These are phyloP conservation scores for Amyloporia xantha DNA, from an alignment of 768 basidiomycete genomes.

Conservation along the genomic window DNA sequence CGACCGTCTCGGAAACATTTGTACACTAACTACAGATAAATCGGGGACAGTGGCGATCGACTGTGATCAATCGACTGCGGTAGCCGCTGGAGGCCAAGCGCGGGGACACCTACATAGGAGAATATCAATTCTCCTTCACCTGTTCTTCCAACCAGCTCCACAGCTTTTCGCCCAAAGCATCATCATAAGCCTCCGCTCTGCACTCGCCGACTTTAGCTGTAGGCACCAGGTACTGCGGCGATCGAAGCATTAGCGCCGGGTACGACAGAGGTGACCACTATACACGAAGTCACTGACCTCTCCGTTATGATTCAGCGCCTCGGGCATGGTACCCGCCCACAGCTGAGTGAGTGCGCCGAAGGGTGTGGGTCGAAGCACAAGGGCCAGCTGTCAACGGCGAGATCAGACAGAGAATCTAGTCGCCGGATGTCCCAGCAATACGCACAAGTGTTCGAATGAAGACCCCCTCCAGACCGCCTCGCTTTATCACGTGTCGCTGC, in stretches of 20 bases:
- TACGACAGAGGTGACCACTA: background rate
- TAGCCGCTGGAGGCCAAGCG: too few species aligned
- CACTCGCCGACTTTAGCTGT: slow-evolving; percentile 18
- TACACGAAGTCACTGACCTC: slow-evolving; percentile 23
- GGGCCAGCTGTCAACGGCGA: slow-evolving; percentile 11
- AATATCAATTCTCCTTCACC: too few species aligned
- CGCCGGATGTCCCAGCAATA: too few species aligned
- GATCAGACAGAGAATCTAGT: background rate
- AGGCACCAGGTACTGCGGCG: slow-evolving; percentile 16
- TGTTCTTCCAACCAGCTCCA: slow-evolving; percentile 22
- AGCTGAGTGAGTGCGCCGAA: slow-evolving; percentile 24
- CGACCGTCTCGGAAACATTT: too few species aligned
- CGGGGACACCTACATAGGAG: too few species aligned
- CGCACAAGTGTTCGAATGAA: slow-evolving; percentile 3
- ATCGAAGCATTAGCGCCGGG: background rate
- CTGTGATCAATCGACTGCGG: too few species aligned
- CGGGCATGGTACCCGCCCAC: slow-evolving; percentile 30
- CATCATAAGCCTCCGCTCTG: slow-evolving; percentile 16
- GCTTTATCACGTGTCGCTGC: background rate
- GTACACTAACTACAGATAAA: too few species aligned
- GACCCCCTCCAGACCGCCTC: background rate
- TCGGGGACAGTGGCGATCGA: too few species aligned
- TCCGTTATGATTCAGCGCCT: slow-evolving; percentile 32
- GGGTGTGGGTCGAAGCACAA: slow-evolving; percentile 23
- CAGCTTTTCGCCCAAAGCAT: slow-evolving; percentile 13